phyloP scores from a whole-genome alignment of 768 basidiomycete genomes.

The Leccinum broughii region DNA sequence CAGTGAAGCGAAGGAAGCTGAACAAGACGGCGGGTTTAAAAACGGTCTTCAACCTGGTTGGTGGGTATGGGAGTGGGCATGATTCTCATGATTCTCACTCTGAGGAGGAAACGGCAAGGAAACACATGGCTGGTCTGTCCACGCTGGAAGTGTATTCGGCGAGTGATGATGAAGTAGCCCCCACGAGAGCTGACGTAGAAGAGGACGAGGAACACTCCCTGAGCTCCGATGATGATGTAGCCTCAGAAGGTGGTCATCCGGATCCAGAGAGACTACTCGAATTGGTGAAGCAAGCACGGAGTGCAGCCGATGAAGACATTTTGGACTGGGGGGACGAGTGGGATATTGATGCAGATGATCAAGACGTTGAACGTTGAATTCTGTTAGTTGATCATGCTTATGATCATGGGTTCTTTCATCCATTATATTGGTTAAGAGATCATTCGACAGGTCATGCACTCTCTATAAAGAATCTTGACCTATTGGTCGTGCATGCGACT shows the following conservation, averaged over 20 bases:
- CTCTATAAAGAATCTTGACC: constrained; percentile 5
- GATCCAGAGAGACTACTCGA: constrained; percentile 26
- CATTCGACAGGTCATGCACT: background rate
- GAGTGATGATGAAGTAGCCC: constrained; percentile 16
- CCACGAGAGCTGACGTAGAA: constrained; percentile 11
- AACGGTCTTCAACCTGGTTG: constrained; percentile 57
- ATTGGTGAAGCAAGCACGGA: constrained; percentile 23
- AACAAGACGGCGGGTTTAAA: constrained; percentile 50
- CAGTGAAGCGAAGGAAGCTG: constrained; percentile 58
- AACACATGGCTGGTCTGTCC: constrained; percentile 14
- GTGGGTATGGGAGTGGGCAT: constrained; percentile 58
- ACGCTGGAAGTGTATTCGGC: constrained; percentile 28
- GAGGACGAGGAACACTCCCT: constrained; percentile 15
- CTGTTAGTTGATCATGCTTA: background rate
- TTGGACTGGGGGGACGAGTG: constrained; percentile 36
- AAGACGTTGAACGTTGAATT: background rate
- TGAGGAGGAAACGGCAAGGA: constrained; percentile 18
- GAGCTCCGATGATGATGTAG: constrained; percentile 18
- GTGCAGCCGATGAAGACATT: constrained; percentile 29
- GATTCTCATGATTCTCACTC: constrained; percentile 42
- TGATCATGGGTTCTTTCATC: background rate
- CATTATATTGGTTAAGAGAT: background rate
- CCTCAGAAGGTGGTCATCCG: constrained; percentile 8
- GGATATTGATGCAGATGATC: constrained; percentile 19
- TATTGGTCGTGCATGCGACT: background rate